Conservation (phyloP, 2,329 filamentous ascomycete genomes). For the Pseudocercospora macadamiae region DNA sequence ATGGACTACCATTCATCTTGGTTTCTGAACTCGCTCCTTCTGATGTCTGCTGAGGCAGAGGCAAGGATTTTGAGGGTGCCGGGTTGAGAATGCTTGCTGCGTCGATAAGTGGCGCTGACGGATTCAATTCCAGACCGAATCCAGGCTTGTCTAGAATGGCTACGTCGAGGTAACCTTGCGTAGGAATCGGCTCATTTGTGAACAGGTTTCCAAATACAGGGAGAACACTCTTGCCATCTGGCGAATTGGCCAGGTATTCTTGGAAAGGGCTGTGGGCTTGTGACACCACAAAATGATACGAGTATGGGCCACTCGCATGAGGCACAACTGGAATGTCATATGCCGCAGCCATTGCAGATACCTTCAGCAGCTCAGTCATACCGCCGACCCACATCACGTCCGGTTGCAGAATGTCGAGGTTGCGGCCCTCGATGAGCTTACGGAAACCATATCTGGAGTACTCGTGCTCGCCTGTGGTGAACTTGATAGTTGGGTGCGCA, state of each 20-base stretch:
- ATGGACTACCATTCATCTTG: slow-evolving; percentile 15
- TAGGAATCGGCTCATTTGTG: slow-evolving; percentile 85
- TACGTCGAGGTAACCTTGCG: slow-evolving; percentile 77
- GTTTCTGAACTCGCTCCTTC: slow-evolving; percentile 16
- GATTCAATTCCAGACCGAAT: slow-evolving; percentile 86
- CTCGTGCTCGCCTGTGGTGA: slow-evolving; percentile 95
- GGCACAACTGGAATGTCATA: slow-evolving; percentile 95
- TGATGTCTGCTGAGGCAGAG: slow-evolving; percentile 30
- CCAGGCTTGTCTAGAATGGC: slow-evolving; percentile 84
- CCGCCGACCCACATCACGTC: slow-evolving; percentile 98
- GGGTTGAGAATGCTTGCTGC: slow-evolving; percentile 73
- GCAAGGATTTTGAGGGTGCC: slow-evolving; percentile 51
- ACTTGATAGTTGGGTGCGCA: slow-evolving; percentile 86
- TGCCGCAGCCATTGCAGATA: slow-evolving; percentile 83
- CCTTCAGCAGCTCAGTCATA: slow-evolving; percentile 86
- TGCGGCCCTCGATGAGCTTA: slow-evolving; percentile 87
- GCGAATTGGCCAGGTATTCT: slow-evolving; percentile 91
- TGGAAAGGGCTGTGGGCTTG: slow-evolving; percentile 94
- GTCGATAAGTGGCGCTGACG: slow-evolving; percentile 76
- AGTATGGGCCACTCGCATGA: slow-evolving; percentile 92
- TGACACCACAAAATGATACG: slow-evolving; percentile 93
- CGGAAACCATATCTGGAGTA: slow-evolving; percentile 94
- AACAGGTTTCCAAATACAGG: slow-evolving; percentile 94
- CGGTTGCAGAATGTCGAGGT: slow-evolving; percentile 91
- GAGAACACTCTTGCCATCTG: slow-evolving; percentile 84